phyloP scores from a whole-genome alignment of 2,329 filamentous ascomycete species.

The Penicillium sp. region DNA sequence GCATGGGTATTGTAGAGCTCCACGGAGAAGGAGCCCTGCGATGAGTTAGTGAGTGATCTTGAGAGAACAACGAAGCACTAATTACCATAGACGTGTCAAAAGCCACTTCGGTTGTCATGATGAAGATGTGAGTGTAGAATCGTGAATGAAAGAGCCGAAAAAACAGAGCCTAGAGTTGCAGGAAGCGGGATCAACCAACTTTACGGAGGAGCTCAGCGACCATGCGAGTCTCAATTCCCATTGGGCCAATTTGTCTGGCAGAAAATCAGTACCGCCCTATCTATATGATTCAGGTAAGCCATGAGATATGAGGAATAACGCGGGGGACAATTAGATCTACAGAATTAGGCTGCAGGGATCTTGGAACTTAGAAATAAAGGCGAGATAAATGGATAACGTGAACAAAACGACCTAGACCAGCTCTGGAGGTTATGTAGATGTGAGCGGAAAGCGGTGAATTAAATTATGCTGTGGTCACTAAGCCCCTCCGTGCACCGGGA shows the following conservation, averaged over 20 bases:
- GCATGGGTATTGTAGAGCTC: slow-evolving; percentile 91
- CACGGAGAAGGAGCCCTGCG: slow-evolving; percentile 74
- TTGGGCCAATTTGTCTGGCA: neutral
- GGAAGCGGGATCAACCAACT: slow-evolving; percentile 3
- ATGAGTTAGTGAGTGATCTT: slow-evolving; percentile 15
- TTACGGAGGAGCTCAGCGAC: neutral
- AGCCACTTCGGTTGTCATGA: slow-evolving; percentile 73
- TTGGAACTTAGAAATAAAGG: neutral
- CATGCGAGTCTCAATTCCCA: neutral
- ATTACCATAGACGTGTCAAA: slow-evolving; percentile 82
- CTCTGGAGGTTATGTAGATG: neutral
- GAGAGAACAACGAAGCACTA: neutral
- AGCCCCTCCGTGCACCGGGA: neutral
- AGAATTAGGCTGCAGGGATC: no score
- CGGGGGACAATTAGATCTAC: no score
- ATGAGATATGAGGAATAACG: no score
- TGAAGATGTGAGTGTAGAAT: slow-evolving; percentile 9
- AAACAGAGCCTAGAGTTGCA: neutral
- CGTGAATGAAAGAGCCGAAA: neutral
- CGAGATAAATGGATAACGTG: no score
- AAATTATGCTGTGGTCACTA: neutral
- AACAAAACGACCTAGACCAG: no score
- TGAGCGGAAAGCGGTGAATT: neutral
- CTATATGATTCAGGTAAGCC: neutral
- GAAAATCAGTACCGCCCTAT: neutral